Percentiles rank a stretch among this genome's conserved stretches.
These are phyloP conservation scores for Fusarium sp. DNA, from an alignment of 2,329 filamentous ascomycete species.

Conservation along the genomic window DNA sequence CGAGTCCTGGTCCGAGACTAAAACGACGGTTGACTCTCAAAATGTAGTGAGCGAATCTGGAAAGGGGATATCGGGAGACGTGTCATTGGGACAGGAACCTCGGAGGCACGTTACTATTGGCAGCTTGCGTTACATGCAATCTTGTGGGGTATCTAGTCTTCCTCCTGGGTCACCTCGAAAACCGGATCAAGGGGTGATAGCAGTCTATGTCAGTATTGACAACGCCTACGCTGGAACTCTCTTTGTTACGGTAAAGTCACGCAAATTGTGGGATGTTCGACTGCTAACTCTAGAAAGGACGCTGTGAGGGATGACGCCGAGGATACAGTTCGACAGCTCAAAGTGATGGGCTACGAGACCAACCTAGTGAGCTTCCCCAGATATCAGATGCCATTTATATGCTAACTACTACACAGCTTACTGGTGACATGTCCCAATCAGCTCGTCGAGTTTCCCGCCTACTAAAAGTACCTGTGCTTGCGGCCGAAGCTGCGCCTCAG, in stretches of 20 bases:
- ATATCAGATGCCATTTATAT: too few relatives aligned
- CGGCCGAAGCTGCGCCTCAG: not conserved
- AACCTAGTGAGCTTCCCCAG: too few relatives aligned
- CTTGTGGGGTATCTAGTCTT: not conserved
- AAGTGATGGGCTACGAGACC: not conserved
- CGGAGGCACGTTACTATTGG: not conserved
- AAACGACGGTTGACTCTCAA: not conserved
- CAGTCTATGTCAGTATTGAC: not conserved
- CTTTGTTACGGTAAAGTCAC: not conserved
- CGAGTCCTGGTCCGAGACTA: not conserved
- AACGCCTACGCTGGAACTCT: not conserved
- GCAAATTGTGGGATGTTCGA: too few relatives aligned
- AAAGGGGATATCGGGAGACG: not conserved
- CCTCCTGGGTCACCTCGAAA: accelerated
- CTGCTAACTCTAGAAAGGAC: not conserved
- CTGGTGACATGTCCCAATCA: not conserved
- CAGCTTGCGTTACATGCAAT: not conserved
- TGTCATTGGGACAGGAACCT: not conserved
- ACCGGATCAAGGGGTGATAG: not conserved
- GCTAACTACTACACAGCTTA: not conserved
- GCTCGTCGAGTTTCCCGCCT: not conserved
- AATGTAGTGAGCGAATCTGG: accelerated
- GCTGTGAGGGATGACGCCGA: not conserved
- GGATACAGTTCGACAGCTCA: not conserved
- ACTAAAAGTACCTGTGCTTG: not conserved